Evolutionary conservation across 2,329 filamentous ascomycete species (phyloP), one percentile per base, ranked within the genome.

Genomic region (Cladosporium halotolerans): DNA sequence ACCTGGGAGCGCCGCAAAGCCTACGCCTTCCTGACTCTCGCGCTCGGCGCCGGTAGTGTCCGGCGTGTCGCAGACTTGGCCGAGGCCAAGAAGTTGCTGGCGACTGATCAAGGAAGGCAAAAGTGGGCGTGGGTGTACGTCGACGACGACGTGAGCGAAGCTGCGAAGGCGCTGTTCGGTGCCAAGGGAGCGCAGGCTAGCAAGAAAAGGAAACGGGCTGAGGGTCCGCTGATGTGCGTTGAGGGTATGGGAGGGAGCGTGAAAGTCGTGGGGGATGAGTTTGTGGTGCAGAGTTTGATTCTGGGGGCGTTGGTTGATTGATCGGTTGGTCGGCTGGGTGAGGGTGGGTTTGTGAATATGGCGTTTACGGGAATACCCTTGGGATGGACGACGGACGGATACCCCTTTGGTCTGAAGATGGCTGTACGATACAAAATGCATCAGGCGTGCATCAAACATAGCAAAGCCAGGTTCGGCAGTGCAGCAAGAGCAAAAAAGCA

Each of bases 271-370:
- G 86, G 84, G 53, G 86, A 95, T 67, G 92, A 97, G 70, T 83
- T 92, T 66, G 83, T 97, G 18, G 84, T 95, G 52, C 92, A 99
- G 75, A 96, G 90, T 68, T 74, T 97, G 55, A 96, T 99, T 58
- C 69, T 96, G 47, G 92, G 91, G 1, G 81, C 83, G 56, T 72
- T 96, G 60, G 80, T 90, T 49, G 85, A 88, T 16, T 66, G 28
- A 51, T 38, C 3, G 13, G 11, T 14, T 13, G n/a, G 36, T n/a
- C 4, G 36, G 36, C 16, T 39, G 36, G 4, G 11, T 39, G 34
- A 16, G 31, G 2, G 38, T 19, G 34, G 7, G 33, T 14, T 42
- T 36, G 33, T 36, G 45, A 16, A 9, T 10, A 45, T 31, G 45
- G 45, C 18, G 23, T 36, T 39, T 11, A 42, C 34, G 38, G 39